Evolutionary conservation across 2,329 filamentous ascomycete species (phyloP), one percentile per base, ranked within the genome.

Genomic region (Cercospora sp.): DNA sequence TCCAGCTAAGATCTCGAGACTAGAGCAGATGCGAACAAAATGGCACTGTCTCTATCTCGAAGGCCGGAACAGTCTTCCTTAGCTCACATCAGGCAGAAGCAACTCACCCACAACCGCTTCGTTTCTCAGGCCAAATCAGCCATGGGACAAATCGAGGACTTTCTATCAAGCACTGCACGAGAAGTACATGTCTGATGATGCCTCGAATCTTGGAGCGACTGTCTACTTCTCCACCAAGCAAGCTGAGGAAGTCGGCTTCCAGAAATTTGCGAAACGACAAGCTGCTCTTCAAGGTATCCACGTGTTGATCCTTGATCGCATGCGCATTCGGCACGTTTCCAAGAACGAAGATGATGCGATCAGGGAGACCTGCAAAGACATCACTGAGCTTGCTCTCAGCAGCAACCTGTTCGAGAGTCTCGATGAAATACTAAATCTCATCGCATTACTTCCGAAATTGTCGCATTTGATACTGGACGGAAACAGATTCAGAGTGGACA

Each of bases 171-270:
- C 93, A 3, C 82, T 97, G 64, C 87, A 87, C 68, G 86, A 89
- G 74, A 99, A 97, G 82, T 99, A 99, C 78, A 91, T 90, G 3
- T 79, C 81, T 45, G 75, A 82, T 64, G 78, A 80, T 64, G 68
- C 71, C 26, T 63, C 75, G 72, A 57, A 73, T 68, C 74, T 75
- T 16, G 71, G 75, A 7, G 83, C 84, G 60, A 84, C 87, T 60
- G 90, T 97, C 70, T 81, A 90, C 84, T 85, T 97, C 84, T 81
- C 91, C 80, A 84, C 86, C 42, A 98, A 98, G 80, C 87, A 94
- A 18, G 94, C 92, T 5, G 91, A 98, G 81, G 94, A 98, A 81
- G 88, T 98, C 36, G 95, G 95, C 31, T 98, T 98, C 74, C 93
- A 97, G 73, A 97, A 97, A 83, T 92, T 97, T 72, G 88, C 91